Base-by-base conservation (phyloP, 1,139 yeast species). In the Geotrichum restrictum region DNA sequence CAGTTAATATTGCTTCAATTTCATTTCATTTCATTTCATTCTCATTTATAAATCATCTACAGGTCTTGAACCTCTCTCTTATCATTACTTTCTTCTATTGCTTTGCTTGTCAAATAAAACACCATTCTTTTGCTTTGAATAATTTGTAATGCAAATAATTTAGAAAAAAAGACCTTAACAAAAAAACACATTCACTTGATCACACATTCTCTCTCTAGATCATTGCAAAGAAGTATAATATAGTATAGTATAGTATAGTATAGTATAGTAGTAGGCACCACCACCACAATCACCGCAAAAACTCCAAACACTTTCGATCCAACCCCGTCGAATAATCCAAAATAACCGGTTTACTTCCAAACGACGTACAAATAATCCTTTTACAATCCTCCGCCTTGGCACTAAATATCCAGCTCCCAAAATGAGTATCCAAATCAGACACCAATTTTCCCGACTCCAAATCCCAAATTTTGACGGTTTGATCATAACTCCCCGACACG, bases 401-500 rank as follows among this genome's bases (percentile, higher is more conserved):
- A 24, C 69, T 60, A 46, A 69, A 67, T 13, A 70, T 60, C 70
- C 72, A 67, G 50, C 66, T 62, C 1, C 69, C 70, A 53, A 69
- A 72, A 57, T 60, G 64, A 3, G 68, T 68, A 3, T 60, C 58
- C 36, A 67, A 48, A 45, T 62, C 64, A 4, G 62, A 48, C 16
- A 69, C 39, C 13, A 64, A 58, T 29, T 59, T 48, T 7, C 69
- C 65, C 0, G 64, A 56, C 8, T 62, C 61, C 24, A 66, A 47
- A 49, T 68, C 67, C 74, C 74, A 71, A 2, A 71, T 60, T 41
- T 69, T 66, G 43, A 71, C 62, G 3, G 72, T 64, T 52, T 64
- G 64, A 56, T 71, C 74, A 51, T 71, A 71, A 3, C 71, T 65
- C 16, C 69, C 74, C 6, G 72, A 67, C 6, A 70, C 61, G 34